These are phyloP conservation scores for Aspergillus costaricaensis DNA, from an alignment of 2,329 filamentous ascomycete genomes.

Conservation along the genomic window DNA sequence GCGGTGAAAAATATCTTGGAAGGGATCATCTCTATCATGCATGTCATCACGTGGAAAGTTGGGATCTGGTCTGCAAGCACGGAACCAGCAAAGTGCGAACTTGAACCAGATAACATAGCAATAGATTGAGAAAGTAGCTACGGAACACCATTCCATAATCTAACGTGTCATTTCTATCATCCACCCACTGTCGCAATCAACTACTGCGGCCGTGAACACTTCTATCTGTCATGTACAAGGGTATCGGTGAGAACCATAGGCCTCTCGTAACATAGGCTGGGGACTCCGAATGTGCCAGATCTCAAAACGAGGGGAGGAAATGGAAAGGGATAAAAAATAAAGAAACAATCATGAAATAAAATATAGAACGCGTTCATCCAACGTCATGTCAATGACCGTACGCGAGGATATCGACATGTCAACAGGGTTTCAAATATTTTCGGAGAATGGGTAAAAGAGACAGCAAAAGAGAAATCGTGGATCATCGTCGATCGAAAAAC, in stretches of 20 bases:
- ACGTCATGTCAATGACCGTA: not conserved
- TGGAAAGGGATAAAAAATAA: not conserved
- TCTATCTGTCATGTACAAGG: constrained; percentile 19
- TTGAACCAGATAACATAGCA: no score
- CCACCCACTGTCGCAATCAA: not conserved
- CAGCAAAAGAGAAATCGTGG: constrained; percentile 31
- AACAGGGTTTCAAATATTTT: constrained; percentile 23
- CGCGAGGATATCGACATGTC: constrained; percentile 13
- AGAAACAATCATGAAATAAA: constrained; percentile 7
- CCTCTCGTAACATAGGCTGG: constrained; percentile 6
- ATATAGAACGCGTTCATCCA: constrained; percentile 8
- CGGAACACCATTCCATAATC: not conserved
- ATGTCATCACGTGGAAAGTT: no score
- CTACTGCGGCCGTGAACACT: not conserved
- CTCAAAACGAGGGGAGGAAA: constrained; percentile 3
- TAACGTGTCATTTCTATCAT: not conserved
- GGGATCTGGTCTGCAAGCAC: no score
- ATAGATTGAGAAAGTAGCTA: no score
- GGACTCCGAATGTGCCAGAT: constrained; percentile 7
- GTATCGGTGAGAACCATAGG: constrained; percentile 20
- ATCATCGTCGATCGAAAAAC: constrained; percentile 52
- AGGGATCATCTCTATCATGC: no score
- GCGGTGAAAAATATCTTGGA: no score
- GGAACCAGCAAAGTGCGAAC: no score
- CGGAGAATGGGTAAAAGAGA: constrained; percentile 27